Evolutionary conservation across 2,329 filamentous ascomycete species (phyloP), one percentile per base, ranked within the genome.

Genomic region (Epichloe sibirici): DNA sequence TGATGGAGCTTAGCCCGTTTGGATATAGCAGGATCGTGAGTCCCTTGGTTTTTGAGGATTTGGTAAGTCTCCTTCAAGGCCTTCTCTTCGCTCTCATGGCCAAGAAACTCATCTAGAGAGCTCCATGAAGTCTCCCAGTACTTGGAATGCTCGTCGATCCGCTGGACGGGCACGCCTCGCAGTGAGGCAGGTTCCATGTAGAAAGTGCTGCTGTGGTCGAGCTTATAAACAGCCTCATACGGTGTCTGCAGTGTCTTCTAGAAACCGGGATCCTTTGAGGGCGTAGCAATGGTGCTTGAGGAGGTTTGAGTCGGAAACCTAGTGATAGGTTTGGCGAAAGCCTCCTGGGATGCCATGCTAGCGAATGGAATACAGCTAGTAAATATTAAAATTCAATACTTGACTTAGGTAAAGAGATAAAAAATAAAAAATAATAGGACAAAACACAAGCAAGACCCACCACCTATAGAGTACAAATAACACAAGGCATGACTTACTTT

Each of bases 91-190:
- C 46, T 17, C n/a, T 69, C 61, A 3, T 56, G 53, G 1, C 55
- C 59, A 1, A 71, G 53, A 13, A 63, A 65, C 0, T 46, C 46
- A 0, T 66, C 58, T 0, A 71, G 52, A 0, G 66, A 68, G 0
- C 34, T 15, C 68, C 68, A 71, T 0, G 54, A 45, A 0, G 34
- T 5, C 11, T 65, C 53, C 67, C 65, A 70, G 49, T 70, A 66
- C 0, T 57, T 50, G 1, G 53, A 58, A 2, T 46, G 38, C 45
- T 70, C 68, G 0, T 45, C 54, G 21, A 69, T 61, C 13, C 60
- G 64, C 3, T 48, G 31, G 0, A 67, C 56, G 0, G 67, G 66
- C 0, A 61, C 59, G 1, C 63, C 61, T 2, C 55, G 52, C 1
- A 70, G 55, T 9, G 57, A 54, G 0, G 51, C 28, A 0, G 68